These are phyloP conservation scores for Leishmania major DNA, from an alignment of 208 protist genomes.

Conservation along the genomic window DNA sequence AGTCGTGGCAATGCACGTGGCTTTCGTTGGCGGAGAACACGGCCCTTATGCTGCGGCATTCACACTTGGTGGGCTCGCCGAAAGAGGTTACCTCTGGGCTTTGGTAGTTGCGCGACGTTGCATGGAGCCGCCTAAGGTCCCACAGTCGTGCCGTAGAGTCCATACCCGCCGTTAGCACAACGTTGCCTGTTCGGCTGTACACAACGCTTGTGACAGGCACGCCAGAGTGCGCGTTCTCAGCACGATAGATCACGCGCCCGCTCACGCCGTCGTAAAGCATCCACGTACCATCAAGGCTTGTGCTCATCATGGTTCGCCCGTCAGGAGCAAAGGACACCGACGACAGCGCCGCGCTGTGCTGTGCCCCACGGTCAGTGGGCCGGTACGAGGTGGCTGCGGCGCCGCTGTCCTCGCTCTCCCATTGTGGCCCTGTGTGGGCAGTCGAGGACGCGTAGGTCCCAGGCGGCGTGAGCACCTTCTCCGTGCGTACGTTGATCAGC, in stretches of 20 bases:
- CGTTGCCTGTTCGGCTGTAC: constrained; percentile 82
- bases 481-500: constrained; percentile 68
- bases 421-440: constrained; percentile 9
- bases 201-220: constrained; percentile 81
- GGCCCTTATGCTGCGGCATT: constrained; percentile 75
- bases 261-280: constrained; percentile 80
- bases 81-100: constrained; percentile 68
- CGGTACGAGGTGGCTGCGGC: constrained; percentile 11
- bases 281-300: constrained; percentile 74
- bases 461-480: constrained; percentile 57
- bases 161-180: constrained; percentile 84
- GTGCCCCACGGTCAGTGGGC: constrained; percentile 22
- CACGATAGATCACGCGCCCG: constrained; percentile 56
- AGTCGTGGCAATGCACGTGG: constrained; percentile 72
- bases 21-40: constrained; percentile 77
- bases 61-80: constrained; percentile 72
- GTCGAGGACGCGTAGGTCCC: constrained; percentile 31
- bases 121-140: constrained; percentile 63
- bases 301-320: constrained; percentile 66
- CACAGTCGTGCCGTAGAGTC: constrained; percentile 82
- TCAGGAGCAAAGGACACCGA: constrained; percentile 57
- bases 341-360: constrained; percentile 76
- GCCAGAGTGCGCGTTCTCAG: constrained; percentile 66
- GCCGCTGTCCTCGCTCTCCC: constrained; percentile 14
- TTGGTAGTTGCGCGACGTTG: constrained; percentile 27